Base-by-base conservation (phyloP, 1,284 basidiomycete genomes). In the Rhodotorula sp. region DNA sequence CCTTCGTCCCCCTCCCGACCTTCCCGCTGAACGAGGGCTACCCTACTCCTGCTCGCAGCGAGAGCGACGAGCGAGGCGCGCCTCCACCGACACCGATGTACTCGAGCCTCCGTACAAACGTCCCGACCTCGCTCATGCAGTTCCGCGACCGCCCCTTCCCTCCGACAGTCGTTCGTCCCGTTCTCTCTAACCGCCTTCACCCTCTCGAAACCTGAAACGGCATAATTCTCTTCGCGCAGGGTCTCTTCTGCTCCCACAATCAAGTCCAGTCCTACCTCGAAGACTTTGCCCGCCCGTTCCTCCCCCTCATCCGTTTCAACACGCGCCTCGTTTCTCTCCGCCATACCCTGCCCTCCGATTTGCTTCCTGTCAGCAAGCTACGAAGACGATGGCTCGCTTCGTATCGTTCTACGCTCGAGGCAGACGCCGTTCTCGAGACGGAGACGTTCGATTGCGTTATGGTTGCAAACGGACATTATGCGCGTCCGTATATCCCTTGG, bases 391-490 rank as follows among this genome's bases (percentile, higher is more conserved):
- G 79, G 74, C 76, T 67, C 51, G 73, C 79, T 39, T 76, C 78
- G 47, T 65, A 70, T 29, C 56, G 57, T 5, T 53, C 57, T 2
- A 59, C 64, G 9, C n/a, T 32, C 34, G 36, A 22, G 6, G 8
- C 29, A 29, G 53, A 62, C 4, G 48, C 36, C 0, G n/a, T 54
- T 34, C 30, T 67, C 22, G 34, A 60, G 47, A 52, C 5, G 7
- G 77, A 79, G 2, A 71, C 74, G 56, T 81, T 77, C 62, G 79
- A 81, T 65, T 77, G 70, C 39, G 79, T 82, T 15, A 74, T 77
- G 22, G 70, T 83, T 24, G 80, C 82, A 0, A 82, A 82, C 62
- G 84, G 84, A 0, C 81, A 84, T 68, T 85, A 85, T 73, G 79
- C 78, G 39, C 81, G 82, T 62, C 82, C 82, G 0, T 82, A 78